Conservation (phyloP, 2,329 filamentous ascomycete species). For the Lasiodiplodia sp. region DNA sequence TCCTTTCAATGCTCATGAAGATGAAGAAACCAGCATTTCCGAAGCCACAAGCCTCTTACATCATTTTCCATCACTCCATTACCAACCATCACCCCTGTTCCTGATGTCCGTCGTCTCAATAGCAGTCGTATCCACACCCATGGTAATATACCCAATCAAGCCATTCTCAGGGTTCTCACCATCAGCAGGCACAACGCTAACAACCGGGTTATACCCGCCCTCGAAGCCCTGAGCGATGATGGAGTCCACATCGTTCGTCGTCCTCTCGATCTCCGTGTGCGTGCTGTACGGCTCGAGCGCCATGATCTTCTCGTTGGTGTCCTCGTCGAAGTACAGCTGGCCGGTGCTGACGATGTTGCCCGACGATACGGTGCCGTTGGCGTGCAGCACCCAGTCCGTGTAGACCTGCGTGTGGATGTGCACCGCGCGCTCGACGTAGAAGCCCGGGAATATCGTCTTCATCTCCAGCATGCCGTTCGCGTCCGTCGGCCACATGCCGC, state of each 20-base stretch:
- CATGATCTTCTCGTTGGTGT: constrained; percentile 41
- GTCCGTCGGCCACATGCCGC: constrained; percentile 41
- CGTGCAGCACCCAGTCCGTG: constrained; percentile 36
- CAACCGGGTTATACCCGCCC: constrained; percentile 32
- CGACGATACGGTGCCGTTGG: constrained; percentile 41
- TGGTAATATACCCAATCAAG: constrained; percentile 47
- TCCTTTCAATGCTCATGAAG: background rate
- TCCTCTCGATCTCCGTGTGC: constrained; percentile 47
- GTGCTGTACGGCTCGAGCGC: constrained; percentile 43
- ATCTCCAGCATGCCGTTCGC: constrained; percentile 39
- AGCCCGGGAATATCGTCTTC: constrained; percentile 38
- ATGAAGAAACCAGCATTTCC: background rate
- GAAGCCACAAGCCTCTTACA: background rate
- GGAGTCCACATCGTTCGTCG: constrained; percentile 40
- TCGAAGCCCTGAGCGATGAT: constrained; percentile 32
- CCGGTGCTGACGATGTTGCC: constrained; percentile 42
- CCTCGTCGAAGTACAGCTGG: constrained; percentile 45
- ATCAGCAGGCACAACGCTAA: constrained; percentile 45
- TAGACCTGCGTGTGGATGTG: constrained; percentile 37
- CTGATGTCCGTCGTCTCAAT: constrained; percentile 2
- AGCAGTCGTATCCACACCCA: constrained; percentile 39
- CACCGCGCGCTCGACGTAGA: constrained; percentile 37
- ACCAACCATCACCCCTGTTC: background rate
- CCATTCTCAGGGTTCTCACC: constrained; percentile 45
- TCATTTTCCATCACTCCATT: no score